Percentiles rank a stretch among this genome's conserved stretches.
phyloP scores from a whole-genome alignment of 495 filamentous ascomycete genomes.

The Podospora bellae-mahoneyi region DNA sequence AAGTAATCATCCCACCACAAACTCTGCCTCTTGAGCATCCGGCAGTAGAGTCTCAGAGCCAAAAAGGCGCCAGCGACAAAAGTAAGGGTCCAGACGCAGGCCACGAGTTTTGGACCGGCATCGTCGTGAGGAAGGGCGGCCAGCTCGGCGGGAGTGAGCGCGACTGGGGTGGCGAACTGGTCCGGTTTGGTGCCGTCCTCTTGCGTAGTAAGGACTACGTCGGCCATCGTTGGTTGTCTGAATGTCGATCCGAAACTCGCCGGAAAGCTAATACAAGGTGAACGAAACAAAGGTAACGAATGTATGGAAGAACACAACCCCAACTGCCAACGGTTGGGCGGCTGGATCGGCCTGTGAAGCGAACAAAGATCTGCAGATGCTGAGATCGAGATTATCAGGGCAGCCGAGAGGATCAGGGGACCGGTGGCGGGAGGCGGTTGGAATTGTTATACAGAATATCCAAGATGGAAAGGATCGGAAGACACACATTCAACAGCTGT shows the following conservation, averaged over 20 bases:
- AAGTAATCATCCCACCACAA: constrained; percentile 36
- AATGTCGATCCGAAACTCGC: neutral
- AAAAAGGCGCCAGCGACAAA: constrained; percentile 29
- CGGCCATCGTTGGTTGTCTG: neutral
- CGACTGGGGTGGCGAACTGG: constrained; percentile 18
- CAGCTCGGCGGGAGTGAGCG: constrained; percentile 10
- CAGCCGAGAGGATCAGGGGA: neutral
- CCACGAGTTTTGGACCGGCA: constrained; percentile 26
- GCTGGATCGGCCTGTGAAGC: neutral
- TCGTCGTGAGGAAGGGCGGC: constrained; percentile 27
- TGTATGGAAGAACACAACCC: neutral
- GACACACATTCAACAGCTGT: neutral
- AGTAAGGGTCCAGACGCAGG: constrained; percentile 30
- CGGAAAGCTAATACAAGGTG: neutral
- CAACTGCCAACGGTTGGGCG: constrained; percentile 7
- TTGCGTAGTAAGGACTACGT: neutral
- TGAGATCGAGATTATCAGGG: neutral
- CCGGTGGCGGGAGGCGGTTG: neutral
- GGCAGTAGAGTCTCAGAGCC: constrained; percentile 35
- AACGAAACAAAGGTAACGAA: neutral
- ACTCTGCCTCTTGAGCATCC: constrained; percentile 20
- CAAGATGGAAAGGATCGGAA: neutral
- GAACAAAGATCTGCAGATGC: neutral
- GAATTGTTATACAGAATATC: neutral
- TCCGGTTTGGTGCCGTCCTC: constrained; percentile 14